These are phyloP conservation scores for Priceomyces haplophilus DNA, from an alignment of 805 yeast species.

Conservation along the genomic window DNA sequence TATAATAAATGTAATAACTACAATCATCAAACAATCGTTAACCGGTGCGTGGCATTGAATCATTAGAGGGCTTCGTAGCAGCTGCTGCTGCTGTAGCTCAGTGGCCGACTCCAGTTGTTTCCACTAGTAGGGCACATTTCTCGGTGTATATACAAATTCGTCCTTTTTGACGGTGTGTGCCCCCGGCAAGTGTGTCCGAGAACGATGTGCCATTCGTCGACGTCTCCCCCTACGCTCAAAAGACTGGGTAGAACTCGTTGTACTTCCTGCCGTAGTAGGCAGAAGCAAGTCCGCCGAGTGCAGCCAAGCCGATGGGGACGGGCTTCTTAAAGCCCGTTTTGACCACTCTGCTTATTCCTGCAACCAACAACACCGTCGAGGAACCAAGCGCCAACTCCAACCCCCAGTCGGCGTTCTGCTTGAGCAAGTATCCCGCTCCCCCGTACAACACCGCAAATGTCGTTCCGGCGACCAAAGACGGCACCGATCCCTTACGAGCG, in stretches of 20 bases:
- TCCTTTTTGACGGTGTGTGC: too few relatives aligned
- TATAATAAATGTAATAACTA: background rate
- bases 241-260: slow-evolving; percentile 57
- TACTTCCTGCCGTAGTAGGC: slow-evolving; percentile 73
- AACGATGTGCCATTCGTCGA: too few relatives aligned
- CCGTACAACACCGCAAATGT: slow-evolving; percentile 59
- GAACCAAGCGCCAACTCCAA: slow-evolving; percentile 76
- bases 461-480: slow-evolving; percentile 77
- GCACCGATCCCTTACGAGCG: slow-evolving; percentile 64
- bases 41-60: background rate
- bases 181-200: too few relatives aligned
- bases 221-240: background rate
- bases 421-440: slow-evolving; percentile 71
- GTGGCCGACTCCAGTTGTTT: too few relatives aligned
- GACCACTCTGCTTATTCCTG: slow-evolving; percentile 70
- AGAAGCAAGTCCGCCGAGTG: slow-evolving; percentile 61
- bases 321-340: slow-evolving; percentile 64
- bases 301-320: slow-evolving; percentile 64
- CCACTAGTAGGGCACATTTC: too few relatives aligned
- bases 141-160: too few relatives aligned
- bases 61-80: too few relatives aligned
- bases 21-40: too few relatives aligned
- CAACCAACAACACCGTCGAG: slow-evolving; percentile 60
- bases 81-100: too few relatives aligned
- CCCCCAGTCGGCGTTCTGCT: slow-evolving; percentile 73